Percentiles rank a stretch among this genome's conserved stretches.
These are phyloP conservation scores for Trichosporon sp. DNA, from an alignment of 1,284 basidiomycete genomes.

Conservation along the genomic window DNA sequence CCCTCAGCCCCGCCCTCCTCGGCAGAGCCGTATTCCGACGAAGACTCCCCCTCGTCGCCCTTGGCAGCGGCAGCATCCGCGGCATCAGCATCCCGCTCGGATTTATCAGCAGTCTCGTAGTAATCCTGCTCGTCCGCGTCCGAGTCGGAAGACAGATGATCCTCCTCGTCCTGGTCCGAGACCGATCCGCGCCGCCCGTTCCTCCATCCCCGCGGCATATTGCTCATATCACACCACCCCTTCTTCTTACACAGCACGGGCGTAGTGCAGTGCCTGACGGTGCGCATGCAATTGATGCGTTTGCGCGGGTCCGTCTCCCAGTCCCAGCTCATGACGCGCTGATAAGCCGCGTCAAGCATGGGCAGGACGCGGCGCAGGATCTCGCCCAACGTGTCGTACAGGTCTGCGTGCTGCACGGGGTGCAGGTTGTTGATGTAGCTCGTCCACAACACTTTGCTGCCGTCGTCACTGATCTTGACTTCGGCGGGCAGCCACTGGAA, in stretches of 20 bases:
- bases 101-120: too few relatives aligned
- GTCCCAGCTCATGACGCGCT: constrained; percentile 1
- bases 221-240: constrained; percentile 1
- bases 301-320: neutral
- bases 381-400: neutral
- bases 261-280: constrained; percentile 4
- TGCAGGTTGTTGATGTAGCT: constrained; percentile 18
- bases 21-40: neutral
- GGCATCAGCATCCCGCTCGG: too few relatives aligned
- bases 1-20: neutral
- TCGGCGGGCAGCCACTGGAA: constrained; percentile 14
- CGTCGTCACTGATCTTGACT: neutral
- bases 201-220: neutral
- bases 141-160: neutral
- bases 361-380: neutral
- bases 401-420: constrained; percentile 1
- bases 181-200: too few relatives aligned
- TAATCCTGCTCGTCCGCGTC: neutral
- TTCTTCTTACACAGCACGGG: neutral
- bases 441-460: neutral
- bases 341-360: neutral
- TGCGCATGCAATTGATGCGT: neutral
- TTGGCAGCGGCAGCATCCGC: too few relatives aligned
- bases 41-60: too few relatives aligned
- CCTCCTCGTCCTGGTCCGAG: neutral